phyloP scores from a whole-genome alignment of 768 basidiomycete species.

The Holtermanniella nyarrowii region DNA sequence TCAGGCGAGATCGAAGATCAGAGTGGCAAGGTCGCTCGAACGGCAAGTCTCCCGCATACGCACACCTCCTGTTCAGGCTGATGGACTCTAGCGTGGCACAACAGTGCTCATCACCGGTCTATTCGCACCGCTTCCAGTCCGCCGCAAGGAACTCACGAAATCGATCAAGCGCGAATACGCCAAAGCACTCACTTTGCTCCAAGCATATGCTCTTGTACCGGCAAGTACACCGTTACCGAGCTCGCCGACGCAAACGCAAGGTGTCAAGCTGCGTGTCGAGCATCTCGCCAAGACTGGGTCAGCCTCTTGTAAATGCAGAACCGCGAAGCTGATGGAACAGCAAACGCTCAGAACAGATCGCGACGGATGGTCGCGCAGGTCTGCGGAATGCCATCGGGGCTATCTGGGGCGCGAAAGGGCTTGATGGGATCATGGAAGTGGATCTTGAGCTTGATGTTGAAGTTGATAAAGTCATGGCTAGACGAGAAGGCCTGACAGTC shows the following conservation, averaged over 20 bases:
- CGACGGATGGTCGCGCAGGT: constrained; percentile 58
- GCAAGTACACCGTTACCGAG: constrained; percentile 20
- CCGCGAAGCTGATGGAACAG: constrained; percentile 10
- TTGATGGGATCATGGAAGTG: constrained; percentile 66
- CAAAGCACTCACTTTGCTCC: constrained; percentile 69
- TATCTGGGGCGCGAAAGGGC: constrained; percentile 73
- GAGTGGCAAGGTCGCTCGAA: constrained; percentile 58
- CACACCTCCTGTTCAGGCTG: neutral
- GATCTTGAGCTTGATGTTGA: constrained; percentile 60
- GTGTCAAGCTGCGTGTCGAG: constrained; percentile 67
- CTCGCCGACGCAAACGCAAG: constrained; percentile 38
- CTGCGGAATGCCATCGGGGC: constrained; percentile 56
- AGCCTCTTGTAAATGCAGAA: constrained; percentile 18
- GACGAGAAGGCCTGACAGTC: constrained; percentile 42
- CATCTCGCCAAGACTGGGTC: constrained; percentile 57
- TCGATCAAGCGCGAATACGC: constrained; percentile 81
- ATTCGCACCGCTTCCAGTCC: constrained; percentile 75
- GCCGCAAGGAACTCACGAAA: constrained; percentile 79
- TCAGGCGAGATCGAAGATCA: constrained; percentile 53
- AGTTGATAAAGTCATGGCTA: constrained; percentile 51
- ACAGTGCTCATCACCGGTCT: constrained; percentile 62
- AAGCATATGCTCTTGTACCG: constrained; percentile 81
- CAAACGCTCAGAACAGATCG: constrained; percentile 55
- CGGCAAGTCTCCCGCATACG: constrained; percentile 47
- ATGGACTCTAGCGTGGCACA: constrained; percentile 52